Percentiles rank a stretch among this genome's conserved stretches.
Conservation (phyloP, 495 filamentous ascomycete genomes). For the Acidiella bohemica region DNA sequence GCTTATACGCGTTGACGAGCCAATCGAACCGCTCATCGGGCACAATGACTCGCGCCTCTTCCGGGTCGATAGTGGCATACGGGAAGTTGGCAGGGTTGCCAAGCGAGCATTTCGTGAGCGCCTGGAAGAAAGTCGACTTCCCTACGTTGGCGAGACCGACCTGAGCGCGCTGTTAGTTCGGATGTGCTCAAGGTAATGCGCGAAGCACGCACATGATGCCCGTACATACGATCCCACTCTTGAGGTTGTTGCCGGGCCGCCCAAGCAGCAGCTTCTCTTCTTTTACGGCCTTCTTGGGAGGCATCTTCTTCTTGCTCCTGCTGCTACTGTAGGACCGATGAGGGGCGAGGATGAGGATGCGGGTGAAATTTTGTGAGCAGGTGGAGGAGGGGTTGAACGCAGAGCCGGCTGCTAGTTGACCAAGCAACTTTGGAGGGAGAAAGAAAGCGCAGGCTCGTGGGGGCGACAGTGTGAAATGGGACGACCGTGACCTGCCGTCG, state of each 20-base stretch:
- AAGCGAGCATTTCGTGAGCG: slow-evolving; percentile 92
- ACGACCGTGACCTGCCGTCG: too few relatives aligned
- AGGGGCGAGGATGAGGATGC: not conserved
- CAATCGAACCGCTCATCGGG: slow-evolving; percentile 94
- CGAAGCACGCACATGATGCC: slow-evolving; percentile 24
- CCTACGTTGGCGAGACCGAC: slow-evolving; percentile 98
- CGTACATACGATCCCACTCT: slow-evolving; percentile 96
- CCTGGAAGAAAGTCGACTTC: slow-evolving; percentile 99
- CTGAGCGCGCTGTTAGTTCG: slow-evolving; percentile 36
- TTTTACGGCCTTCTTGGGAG: slow-evolving; percentile 58
- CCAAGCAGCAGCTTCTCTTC: slow-evolving; percentile 77
- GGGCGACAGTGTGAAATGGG: too few relatives aligned
- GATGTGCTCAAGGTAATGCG: slow-evolving; percentile 13
- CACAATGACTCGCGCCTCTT: slow-evolving; percentile 95
- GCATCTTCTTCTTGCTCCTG: slow-evolving; percentile 45
- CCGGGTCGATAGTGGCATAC: slow-evolving; percentile 96
- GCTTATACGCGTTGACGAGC: slow-evolving; percentile 90
- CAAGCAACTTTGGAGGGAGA: too few relatives aligned
- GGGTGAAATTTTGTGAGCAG: not conserved
- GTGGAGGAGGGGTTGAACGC: slow-evolving; percentile 4
- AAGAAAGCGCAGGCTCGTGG: too few relatives aligned
- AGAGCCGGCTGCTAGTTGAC: slow-evolving; percentile 23
- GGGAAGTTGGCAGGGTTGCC: slow-evolving; percentile 99
- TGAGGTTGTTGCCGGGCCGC: slow-evolving; percentile 93
- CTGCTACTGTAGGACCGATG: slow-evolving; percentile 9